A percentile compares a stretch with the other conserved stretches of the same genome.
phyloP scores from a whole-genome alignment of 768 basidiomycete genomes.

The Kwoniella heveanensis region DNA sequence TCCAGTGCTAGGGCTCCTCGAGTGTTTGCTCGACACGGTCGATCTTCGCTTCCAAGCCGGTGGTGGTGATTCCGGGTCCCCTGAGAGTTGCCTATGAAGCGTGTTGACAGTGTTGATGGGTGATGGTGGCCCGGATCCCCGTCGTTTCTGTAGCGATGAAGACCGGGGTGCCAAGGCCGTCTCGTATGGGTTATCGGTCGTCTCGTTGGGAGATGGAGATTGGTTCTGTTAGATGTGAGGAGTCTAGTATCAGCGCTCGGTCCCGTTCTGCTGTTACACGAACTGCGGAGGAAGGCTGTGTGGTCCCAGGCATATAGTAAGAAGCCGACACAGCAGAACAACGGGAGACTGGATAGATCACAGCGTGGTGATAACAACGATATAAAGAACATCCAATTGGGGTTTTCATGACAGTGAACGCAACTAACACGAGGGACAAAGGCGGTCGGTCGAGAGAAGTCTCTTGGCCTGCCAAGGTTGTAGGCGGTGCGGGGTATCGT shows the following conservation, averaged over 20 bases:
- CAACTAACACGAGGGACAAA: not conserved
- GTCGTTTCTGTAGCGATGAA: slow-evolving; percentile 3
- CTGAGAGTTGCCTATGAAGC: slow-evolving; percentile 42
- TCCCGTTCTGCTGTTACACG: not conserved
- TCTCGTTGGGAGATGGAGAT: slow-evolving; percentile 40
- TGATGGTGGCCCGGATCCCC: slow-evolving; percentile 18
- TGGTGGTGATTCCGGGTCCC: slow-evolving; percentile 43
- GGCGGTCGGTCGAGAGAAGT: not conserved
- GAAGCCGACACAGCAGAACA: not conserved
- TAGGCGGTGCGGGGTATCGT: not conserved
- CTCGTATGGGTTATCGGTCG: slow-evolving; percentile 24
- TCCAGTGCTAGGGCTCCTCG: slow-evolving; percentile 8
- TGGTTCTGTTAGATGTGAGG: slow-evolving; percentile 30
- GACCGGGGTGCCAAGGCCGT: slow-evolving; percentile 11
- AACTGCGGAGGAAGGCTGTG: not conserved
- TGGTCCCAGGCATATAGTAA: not conserved
- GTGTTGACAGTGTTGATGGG: slow-evolving; percentile 28
- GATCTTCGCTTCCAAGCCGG: slow-evolving; percentile 52
- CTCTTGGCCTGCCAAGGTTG: not conserved
- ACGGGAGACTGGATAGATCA: not conserved
- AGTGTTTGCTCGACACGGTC: slow-evolving; percentile 18
- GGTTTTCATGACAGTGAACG: no score
- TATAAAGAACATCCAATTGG: not conserved
- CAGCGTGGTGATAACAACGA: not conserved
- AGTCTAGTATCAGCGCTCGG: not conserved